A percentile compares a stretch with the other conserved stretches of the same genome.
phyloP scores from a whole-genome alignment of 1,139 yeast species.

The Hansenula sp. region DNA sequence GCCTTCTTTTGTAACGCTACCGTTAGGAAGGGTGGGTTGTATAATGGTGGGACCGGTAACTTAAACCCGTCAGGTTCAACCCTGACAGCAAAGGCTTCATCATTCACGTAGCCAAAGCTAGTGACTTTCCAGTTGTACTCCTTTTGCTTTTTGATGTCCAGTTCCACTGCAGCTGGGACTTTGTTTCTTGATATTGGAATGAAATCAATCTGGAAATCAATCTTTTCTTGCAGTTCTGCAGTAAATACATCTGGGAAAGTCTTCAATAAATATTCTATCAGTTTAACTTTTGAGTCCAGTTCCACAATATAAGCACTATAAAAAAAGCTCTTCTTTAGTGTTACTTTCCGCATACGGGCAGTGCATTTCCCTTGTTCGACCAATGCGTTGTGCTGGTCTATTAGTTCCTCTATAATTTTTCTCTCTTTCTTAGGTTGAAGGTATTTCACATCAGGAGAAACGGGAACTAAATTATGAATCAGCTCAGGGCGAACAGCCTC shows the following conservation, averaged over 20 bases:
- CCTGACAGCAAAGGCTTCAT: slow-evolving; percentile 23
- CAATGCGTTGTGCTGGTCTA: slow-evolving; percentile 28
- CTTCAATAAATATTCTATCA: slow-evolving; percentile 13
- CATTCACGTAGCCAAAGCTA: slow-evolving; percentile 21
- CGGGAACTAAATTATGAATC: slow-evolving; percentile 26
- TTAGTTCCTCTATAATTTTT: slow-evolving; percentile 23
- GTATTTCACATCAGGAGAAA: slow-evolving; percentile 21
- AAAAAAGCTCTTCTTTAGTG: slow-evolving; percentile 22
- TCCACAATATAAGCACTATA: slow-evolving; percentile 25
- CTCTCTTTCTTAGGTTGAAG: slow-evolving; percentile 30
- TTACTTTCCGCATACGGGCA: slow-evolving; percentile 14
- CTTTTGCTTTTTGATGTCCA: slow-evolving; percentile 3
- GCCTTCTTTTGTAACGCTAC: slow-evolving; percentile 14
- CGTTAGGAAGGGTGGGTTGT: slow-evolving; percentile 15
- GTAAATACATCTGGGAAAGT: slow-evolving; percentile 16
- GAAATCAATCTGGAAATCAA: slow-evolving; percentile 17
- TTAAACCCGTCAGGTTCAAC: slow-evolving; percentile 17
- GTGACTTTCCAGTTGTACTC: slow-evolving; percentile 22
- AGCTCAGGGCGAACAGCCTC: slow-evolving; percentile 23
- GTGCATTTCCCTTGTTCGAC: slow-evolving; percentile 12
- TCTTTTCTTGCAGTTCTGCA: slow-evolving; percentile 7
- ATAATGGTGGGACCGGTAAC: slow-evolving; percentile 6
- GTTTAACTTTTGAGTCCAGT: slow-evolving; percentile 15
- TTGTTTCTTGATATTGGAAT: slow-evolving; percentile 18
- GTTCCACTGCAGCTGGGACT: slow-evolving; percentile 9